A percentile compares a stretch with the other conserved stretches of the same genome.
phyloP scores from a whole-genome alignment of 2,329 filamentous ascomycete species.

The Pezicula radicicola region DNA sequence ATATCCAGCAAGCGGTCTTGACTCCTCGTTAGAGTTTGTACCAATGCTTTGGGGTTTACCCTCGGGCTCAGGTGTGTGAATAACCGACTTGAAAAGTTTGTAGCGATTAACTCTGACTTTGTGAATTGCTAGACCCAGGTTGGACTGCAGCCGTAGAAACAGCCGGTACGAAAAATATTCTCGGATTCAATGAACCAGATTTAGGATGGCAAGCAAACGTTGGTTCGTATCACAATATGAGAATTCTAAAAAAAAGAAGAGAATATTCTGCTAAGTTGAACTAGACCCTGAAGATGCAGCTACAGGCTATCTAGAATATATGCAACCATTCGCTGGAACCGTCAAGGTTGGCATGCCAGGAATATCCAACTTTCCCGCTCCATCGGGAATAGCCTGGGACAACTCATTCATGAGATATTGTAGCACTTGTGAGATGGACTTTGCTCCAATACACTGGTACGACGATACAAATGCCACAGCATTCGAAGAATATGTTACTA shows the following conservation, averaged over 20 bases:
- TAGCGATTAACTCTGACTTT: background rate
- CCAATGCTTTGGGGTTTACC: constrained; percentile 62
- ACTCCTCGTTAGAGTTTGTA: constrained; percentile 43
- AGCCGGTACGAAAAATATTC: constrained; percentile 50
- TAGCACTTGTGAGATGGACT: constrained; percentile 38
- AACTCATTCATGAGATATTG: constrained; percentile 37
- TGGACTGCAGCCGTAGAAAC: constrained; percentile 55
- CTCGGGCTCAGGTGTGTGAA: constrained; percentile 21
- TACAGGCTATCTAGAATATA: constrained; percentile 33
- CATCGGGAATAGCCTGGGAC: constrained; percentile 36
- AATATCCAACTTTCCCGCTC: constrained; percentile 34
- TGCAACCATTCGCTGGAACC: constrained; percentile 36
- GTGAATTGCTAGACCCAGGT: constrained; percentile 31
- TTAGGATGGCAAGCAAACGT: constrained; percentile 50
- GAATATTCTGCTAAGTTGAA: too few species aligned
- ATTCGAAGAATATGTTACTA: constrained; percentile 38
- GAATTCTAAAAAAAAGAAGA: too few species aligned
- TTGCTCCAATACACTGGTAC: constrained; percentile 43
- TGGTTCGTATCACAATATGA: constrained; percentile 2
- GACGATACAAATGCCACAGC: constrained; percentile 27
- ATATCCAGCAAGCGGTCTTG: constrained; percentile 36
- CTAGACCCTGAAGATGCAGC: constrained; percentile 29
- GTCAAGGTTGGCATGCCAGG: constrained; percentile 39
- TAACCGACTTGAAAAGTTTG: too few species aligned
- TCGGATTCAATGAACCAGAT: constrained; percentile 72